Base-by-base conservation (phyloP, 371 early-diverging fungal genomes). In the Syncephalis fuscata region DNA sequence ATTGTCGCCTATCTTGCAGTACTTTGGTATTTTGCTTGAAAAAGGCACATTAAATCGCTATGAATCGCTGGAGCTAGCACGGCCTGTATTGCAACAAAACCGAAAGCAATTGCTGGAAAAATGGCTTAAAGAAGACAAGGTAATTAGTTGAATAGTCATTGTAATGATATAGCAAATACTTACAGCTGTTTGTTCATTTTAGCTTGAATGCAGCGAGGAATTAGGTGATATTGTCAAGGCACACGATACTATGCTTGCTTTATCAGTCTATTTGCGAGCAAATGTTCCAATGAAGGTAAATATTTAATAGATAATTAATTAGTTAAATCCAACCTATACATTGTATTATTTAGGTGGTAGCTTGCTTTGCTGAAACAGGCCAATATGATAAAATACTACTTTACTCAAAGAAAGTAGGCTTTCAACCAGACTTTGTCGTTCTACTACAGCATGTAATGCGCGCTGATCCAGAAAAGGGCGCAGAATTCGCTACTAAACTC, bases 111-210 rank as follows among this genome's bases (percentile, higher is more conserved):
- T 97, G 48, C 66, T 97, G 14, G 94, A 97, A 55, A 96, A 92
- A 60, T 97, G 96, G 96, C 74, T 97, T 48, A 94, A 95, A 68
- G 95, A 95, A 60, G 93, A 97, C 60, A 96, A 96, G 51, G 32
- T 32, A 32, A 32, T 4, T 32, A 11, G 11, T 11, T 39, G 19
- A 39, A 20, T 46, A 21, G 22, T 26, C 15, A 46, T 46, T 17
- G 20, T 40, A 26, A 19, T 7, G 4, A 15, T 4, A 26, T 36
- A 11, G 11, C 16, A 8, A 46, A 46, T 36, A 17, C 17, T 26
- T 4, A 38, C 4, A 26, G 36, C 24, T 47, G n/a, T 42, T n/a
- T 48, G 49, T 10, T 48, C 7, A 32, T 32, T 7, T 11, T 11
- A 32, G 32, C 70, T 97, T 5, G 82, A 87, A 55, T 94, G 95